These are phyloP conservation scores for Sporobolomyces phaffii DNA, from an alignment of 768 basidiomycete genomes.

Conservation along the genomic window DNA sequence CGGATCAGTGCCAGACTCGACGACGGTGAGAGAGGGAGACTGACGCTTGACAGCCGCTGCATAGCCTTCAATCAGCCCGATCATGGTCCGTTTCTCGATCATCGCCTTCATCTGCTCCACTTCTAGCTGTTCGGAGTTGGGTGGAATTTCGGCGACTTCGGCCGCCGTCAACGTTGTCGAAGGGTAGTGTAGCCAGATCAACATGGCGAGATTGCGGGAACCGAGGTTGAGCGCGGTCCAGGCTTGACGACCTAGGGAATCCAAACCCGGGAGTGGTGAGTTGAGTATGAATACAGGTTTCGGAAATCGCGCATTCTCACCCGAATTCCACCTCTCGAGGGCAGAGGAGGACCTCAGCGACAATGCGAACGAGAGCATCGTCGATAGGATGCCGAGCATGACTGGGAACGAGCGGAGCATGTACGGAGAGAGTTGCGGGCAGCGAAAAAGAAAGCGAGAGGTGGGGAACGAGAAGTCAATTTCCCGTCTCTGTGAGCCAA, in stretches of 20 bases:
- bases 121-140: conserved; percentile 16
- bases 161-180: neutral
- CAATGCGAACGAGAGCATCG: conserved; percentile 24
- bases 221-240: conserved; percentile 61
- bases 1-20: neutral
- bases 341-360: conserved; percentile 28
- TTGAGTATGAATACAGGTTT: no score
- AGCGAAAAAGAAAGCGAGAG: neutral
- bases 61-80: conserved; percentile 49
- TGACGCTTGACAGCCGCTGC: conserved; percentile 20
- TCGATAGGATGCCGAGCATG: conserved; percentile 9
- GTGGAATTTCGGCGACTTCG: conserved; percentile 52
- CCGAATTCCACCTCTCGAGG: conserved; percentile 28
- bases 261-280: no score
- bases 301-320: neutral
- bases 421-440: neutral
- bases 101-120: conserved; percentile 48
- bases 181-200: conserved; percentile 50
- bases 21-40: no score
- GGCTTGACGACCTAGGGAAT: conserved; percentile 56
- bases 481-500: neutral
- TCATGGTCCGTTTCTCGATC: conserved; percentile 69
- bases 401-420: neutral
- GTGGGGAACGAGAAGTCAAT: neutral
- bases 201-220: conserved; percentile 57